phyloP scores from a whole-genome alignment of 1,139 yeast species.

The Nakaseomyces nivariensis region DNA sequence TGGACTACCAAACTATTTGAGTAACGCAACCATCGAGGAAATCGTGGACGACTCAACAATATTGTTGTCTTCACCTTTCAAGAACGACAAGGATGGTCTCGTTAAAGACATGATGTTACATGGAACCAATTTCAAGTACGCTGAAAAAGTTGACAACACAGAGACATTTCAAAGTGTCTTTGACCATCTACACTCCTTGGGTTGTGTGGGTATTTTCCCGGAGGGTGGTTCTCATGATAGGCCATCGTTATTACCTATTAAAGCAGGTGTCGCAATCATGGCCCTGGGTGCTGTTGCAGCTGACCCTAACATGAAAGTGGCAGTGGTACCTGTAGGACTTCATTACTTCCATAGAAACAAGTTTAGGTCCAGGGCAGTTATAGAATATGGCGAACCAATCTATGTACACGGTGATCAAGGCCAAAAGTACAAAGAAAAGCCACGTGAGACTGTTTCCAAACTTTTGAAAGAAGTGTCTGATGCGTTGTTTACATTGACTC shows the following conservation, averaged over 20 bases:
- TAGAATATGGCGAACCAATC: constrained; percentile 67
- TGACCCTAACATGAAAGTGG: constrained; percentile 46
- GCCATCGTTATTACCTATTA: constrained; percentile 60
- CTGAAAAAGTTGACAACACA: constrained; percentile 56
- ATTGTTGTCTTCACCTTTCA: constrained; percentile 41
- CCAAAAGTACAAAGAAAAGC: constrained; percentile 41
- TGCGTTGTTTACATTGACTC: constrained; percentile 59
- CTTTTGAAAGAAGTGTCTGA: constrained; percentile 46
- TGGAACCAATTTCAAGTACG: constrained; percentile 47
- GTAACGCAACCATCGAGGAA: constrained; percentile 46
- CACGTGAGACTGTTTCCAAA: constrained; percentile 48
- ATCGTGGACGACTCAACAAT: constrained; percentile 47
- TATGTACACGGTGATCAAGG: constrained; percentile 44
- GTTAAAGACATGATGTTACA: constrained; percentile 34
- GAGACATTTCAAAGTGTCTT: constrained; percentile 54
- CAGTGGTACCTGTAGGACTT: constrained; percentile 66
- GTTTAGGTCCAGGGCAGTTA: constrained; percentile 67
- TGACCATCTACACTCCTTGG: constrained; percentile 46
- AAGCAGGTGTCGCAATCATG: constrained; percentile 78
- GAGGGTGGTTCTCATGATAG: constrained; percentile 72
- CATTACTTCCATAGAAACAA: constrained; percentile 69
- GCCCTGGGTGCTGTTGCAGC: constrained; percentile 63
- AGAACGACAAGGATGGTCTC: constrained; percentile 21
- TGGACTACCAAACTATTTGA: constrained; percentile 52
- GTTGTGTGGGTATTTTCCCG: constrained; percentile 61